A percentile compares a stretch with the other conserved stretches of the same genome.
phyloP scores from a whole-genome alignment of 2,329 filamentous ascomycete genomes.

The Rasamsonia emersonii region DNA sequence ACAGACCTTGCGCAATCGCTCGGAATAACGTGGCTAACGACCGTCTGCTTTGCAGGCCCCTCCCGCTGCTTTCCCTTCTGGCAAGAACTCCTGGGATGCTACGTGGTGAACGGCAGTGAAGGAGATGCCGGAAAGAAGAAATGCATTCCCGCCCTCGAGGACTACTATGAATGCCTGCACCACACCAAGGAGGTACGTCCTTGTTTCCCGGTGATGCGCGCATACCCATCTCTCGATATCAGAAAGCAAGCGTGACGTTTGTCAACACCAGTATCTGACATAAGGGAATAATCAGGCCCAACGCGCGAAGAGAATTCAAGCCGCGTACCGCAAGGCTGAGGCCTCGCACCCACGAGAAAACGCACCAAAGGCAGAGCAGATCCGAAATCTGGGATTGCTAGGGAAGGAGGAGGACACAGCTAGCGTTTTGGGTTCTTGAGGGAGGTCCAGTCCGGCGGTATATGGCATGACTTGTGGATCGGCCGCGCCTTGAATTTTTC shows the following conservation, averaged over 20 bases:
- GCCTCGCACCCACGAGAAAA: constrained; percentile 68
- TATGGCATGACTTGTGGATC: constrained; percentile 1
- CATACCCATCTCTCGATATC: constrained; percentile 6
- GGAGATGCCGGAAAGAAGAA: constrained; percentile 81
- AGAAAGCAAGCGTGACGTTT: background rate
- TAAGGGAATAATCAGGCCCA: constrained; percentile 51
- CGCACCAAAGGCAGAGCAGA: constrained; percentile 73
- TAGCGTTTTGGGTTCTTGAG: constrained; percentile 36
- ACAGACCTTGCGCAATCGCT: no score
- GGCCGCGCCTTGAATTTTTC: constrained; percentile 4
- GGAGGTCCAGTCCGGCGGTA: background rate
- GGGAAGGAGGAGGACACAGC: constrained; percentile 75
- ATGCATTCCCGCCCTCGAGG: constrained; percentile 76
- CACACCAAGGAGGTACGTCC: constrained; percentile 90
- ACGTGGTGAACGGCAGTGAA: constrained; percentile 81
- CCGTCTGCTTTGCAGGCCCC: constrained; percentile 41
- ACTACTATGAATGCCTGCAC: constrained; percentile 98
- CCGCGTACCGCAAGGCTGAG: constrained; percentile 74
- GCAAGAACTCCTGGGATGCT: constrained; percentile 98
- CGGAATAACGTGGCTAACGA: constrained; percentile 17
- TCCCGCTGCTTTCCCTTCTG: constrained; percentile 97
- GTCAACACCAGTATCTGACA: background rate
- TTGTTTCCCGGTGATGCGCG: no score
- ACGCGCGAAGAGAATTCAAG: constrained; percentile 69
- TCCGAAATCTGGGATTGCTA: constrained; percentile 76